Evolutionary conservation across 805 yeast species (phyloP).

Genomic region (Myxozyma vanderwaltii): DNA sequence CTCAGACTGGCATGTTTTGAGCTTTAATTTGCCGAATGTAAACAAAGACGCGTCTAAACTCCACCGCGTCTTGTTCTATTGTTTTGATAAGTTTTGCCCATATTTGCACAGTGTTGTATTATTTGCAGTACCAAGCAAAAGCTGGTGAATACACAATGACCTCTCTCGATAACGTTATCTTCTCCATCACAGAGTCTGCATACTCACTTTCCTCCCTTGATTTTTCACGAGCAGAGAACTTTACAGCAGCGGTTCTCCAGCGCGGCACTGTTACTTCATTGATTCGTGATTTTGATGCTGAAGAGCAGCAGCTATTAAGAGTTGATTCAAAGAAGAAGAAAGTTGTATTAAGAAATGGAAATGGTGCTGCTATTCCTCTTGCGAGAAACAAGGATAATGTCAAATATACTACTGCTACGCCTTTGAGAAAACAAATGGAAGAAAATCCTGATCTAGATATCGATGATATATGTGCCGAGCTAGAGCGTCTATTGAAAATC

Average conservation of each 20-base stretch:
- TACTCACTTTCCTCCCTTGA: conserved; percentile 32
- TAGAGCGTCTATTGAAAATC: conserved; percentile 21
- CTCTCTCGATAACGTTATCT: conserved; percentile 15
- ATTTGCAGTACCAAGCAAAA: no score
- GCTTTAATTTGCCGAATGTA: conserved; percentile 1
- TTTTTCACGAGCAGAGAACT: conserved; percentile 31
- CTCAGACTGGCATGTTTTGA: background rate
- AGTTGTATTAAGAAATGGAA: conserved; percentile 7
- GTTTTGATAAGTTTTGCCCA: no score
- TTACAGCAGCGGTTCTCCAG: conserved; percentile 35
- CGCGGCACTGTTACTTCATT: conserved; percentile 33
- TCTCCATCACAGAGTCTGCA: conserved; percentile 33
- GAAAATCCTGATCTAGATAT: conserved; percentile 21
- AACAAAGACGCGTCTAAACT: background rate
- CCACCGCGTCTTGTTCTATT: background rate
- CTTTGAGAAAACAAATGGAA: conserved; percentile 12
- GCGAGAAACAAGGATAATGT: conserved; percentile 8
- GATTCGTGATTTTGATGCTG: conserved; percentile 35
- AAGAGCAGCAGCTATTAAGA: conserved; percentile 27
- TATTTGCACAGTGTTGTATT: no score
- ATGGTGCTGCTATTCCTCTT: background rate
- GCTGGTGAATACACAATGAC: background rate
- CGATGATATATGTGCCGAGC: conserved; percentile 25
- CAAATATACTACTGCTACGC: conserved; percentile 1
- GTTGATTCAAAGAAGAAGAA: conserved; percentile 11